A percentile compares a stretch with the other conserved stretches of the same genome.
Evolutionary conservation across 495 filamentous ascomycete species (phyloP).

Genomic region (Aspergillus panamensis): DNA sequence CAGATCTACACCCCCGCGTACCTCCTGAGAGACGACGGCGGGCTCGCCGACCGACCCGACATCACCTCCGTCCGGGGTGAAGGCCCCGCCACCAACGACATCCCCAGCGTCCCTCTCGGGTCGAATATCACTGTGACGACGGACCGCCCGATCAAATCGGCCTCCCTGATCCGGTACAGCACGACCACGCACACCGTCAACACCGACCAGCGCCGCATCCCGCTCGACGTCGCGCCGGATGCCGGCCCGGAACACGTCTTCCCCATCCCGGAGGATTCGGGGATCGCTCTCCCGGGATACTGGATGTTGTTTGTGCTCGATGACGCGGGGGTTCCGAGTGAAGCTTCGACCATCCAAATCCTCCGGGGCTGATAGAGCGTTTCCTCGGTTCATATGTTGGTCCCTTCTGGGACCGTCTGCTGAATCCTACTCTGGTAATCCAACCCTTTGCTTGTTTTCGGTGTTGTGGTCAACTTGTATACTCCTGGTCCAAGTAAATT

Average conservation of each 20-base stretch:
- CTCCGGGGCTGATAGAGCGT: too few species aligned
- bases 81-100: not conserved
- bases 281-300: conserved; percentile 21
- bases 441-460: too few species aligned
- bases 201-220: conserved; percentile 55
- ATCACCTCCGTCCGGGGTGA: conserved; percentile 25
- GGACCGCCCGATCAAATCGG: conserved; percentile 4
- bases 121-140: conserved; percentile 24
- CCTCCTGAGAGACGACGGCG: conserved; percentile 44
- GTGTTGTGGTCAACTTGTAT: too few species aligned
- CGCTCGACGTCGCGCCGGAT: conserved; percentile 20
- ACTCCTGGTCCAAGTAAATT: too few species aligned
- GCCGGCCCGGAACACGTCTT: conserved; percentile 16
- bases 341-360: not conserved
- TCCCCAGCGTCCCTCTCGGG: conserved; percentile 21
- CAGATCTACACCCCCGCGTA: conserved; percentile 58
- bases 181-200: conserved; percentile 55
- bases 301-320: conserved; percentile 14
- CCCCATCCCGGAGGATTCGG: conserved; percentile 55
- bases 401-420: too few species aligned
- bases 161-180: conserved; percentile 45
- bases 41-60: conserved; percentile 38
- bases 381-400: too few species aligned
- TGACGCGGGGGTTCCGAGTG: conserved; percentile 5
- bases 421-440: too few species aligned